Base-by-base conservation (phyloP, 805 yeast genomes). In the Wickerhamomyces pijperi region DNA sequence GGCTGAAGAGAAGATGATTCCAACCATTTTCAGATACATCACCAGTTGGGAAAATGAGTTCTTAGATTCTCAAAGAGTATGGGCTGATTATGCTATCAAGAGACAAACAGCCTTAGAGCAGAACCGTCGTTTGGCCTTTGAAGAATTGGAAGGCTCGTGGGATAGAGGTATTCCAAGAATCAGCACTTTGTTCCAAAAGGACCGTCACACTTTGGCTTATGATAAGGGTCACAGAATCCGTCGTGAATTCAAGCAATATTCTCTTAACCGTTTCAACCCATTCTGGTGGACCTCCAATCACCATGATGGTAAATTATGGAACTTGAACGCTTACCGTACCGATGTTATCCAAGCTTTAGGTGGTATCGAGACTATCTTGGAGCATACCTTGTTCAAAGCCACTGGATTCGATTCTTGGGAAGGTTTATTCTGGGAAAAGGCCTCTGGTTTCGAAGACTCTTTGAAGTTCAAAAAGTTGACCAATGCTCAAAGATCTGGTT, bases 321-420 rank as follows among this genome's bases (percentile, higher is more conserved):
- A 88, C 53, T 64, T 92, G 49, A 84, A 83, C 51, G 80, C 95
- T 0, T 92, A 92, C 56, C 69, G 98, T 49, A 80, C 95, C 0
- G 99, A 92, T 61, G 96, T 92, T 3, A 88, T 92, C 35, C 97
- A 92, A 59, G 95, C 97, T 0, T 68, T 92, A 3, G 99, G 99
- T 36, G 99, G 99, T 37, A 83, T 92, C 42, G 97, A 90, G 52
- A 86, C 97, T 0, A 92, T 92, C 54, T 60, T 92, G 43, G 97
- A 90, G 53, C 99, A 92, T 51, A 87, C 97, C 0, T 61, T 92
- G 35, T 92, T 92, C 66, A 86, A 83, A 55, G 99, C 94, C 12
- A 92, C 99, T 2, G 99, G 98, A 0, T 92, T 92, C 54, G 94
- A 83, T 49, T 83, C 94, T 8, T 92, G 98, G 98, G 99, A 92